These are phyloP conservation scores for Oehlia diaphana DNA, from an alignment of 192 early-diverging fungal genomes.

Conservation along the genomic window DNA sequence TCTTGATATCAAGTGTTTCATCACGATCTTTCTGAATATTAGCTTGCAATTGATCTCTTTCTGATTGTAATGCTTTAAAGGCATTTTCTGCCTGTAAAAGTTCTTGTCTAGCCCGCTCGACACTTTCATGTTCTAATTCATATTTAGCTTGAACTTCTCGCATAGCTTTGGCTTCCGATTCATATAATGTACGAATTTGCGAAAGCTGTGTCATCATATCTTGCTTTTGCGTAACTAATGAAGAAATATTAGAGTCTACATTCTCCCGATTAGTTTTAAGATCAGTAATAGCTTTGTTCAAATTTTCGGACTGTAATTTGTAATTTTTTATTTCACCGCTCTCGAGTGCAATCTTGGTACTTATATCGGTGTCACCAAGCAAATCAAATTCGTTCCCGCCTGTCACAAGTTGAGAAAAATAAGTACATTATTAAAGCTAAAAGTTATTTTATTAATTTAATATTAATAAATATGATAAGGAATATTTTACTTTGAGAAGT, in stretches of 20 bases:
- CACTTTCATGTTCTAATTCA: conserved; percentile 50
- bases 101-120: conserved; percentile 50
- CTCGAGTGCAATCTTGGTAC: conserved; percentile 51
- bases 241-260: conserved; percentile 60
- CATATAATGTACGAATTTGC: conserved; percentile 57
- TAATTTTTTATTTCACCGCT: conserved; percentile 65
- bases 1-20: conserved; percentile 50
- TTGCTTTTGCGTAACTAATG: conserved; percentile 61
- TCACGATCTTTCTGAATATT: conserved; percentile 45
- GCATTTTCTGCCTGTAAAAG: conserved; percentile 49
- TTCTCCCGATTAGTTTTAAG: conserved; percentile 52
- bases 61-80: conserved; percentile 43
- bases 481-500: neutral
- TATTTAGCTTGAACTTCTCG: conserved; percentile 51
- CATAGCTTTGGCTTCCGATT: conserved; percentile 56
- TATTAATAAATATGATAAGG: neutral
- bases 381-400: conserved; percentile 32
- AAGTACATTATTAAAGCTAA: neutral
- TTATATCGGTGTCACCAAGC: conserved; percentile 42
- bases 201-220: conserved; percentile 58
- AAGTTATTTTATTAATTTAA: neutral
- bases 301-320: conserved; percentile 55
- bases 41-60: conserved; percentile 51
- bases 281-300: conserved; percentile 54
- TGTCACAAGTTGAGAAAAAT: neutral